phyloP scores from a whole-genome alignment of 495 filamentous ascomycete species.

The Talaromyces ruber region DNA sequence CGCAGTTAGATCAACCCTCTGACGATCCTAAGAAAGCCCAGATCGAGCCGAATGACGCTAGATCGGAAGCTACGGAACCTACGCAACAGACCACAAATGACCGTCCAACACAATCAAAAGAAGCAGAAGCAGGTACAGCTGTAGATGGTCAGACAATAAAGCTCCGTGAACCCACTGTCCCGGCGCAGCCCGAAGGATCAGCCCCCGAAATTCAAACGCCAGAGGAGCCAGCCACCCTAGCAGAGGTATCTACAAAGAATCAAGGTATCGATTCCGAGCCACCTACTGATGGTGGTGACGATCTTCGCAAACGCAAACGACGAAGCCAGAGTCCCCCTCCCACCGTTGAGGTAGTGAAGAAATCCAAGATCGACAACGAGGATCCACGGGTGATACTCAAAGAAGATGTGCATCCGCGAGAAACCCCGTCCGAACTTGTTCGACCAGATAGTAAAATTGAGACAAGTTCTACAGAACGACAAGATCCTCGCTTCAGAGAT shows the following conservation, averaged over 20 bases:
- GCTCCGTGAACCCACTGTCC: background rate
- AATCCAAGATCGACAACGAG: slow-evolving; percentile 26
- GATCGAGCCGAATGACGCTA: background rate
- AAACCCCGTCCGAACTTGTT: background rate
- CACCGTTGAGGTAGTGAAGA: slow-evolving; percentile 38
- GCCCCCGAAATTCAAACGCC: background rate
- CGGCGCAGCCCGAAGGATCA: background rate
- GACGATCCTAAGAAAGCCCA: background rate
- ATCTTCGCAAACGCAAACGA: slow-evolving; percentile 65
- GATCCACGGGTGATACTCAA: slow-evolving; percentile 19
- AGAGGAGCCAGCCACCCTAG: slow-evolving; percentile 6
- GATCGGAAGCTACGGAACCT: background rate
- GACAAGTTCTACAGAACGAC: background rate
- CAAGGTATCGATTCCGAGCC: background rate
- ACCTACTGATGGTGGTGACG: slow-evolving; percentile 30
- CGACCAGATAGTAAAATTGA: background rate
- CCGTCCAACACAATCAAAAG: background rate
- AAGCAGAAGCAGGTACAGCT: background rate
- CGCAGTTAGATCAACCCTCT: background rate
- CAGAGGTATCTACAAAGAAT: slow-evolving; percentile 4
- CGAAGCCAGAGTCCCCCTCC: slow-evolving; percentile 61
- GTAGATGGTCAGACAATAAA: background rate
- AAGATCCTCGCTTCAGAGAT: slow-evolving; percentile 43
- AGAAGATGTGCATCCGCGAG: slow-evolving; percentile 14
- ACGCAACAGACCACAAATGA: background rate